Evolutionary conservation across 2,329 filamentous ascomycete genomes (phyloP), one percentile per base, ranked within the genome.

Genomic region (Cladophialophora yegresii): DNA sequence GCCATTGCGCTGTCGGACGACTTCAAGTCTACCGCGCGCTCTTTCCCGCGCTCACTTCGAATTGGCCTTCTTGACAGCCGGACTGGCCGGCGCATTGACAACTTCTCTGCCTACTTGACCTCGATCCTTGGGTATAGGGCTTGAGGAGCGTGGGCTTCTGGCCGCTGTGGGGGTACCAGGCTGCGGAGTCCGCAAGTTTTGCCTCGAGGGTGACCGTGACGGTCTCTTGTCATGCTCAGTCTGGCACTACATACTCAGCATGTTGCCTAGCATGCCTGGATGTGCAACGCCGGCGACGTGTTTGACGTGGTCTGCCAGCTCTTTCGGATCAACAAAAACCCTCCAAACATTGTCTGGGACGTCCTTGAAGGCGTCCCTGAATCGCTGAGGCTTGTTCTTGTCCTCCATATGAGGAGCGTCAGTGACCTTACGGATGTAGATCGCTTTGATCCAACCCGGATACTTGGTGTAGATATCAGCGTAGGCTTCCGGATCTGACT

Each of bases 401-500:
- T 89, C 85, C 36, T 88, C 82, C 76, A 93, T 89, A 33, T 89
- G 84, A 0, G 88, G 86, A 26, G 95, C 85, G 67, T 93, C 89
- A 2, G 83, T 87, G 0, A 95, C 92, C 73, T 91, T 93, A 60
- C 93, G 86, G 72, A 97, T 96, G 68, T 91, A 89, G 54, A 98
- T 95, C 12, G 90, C 84, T 66, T 86, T 85, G 66, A 97, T 85
- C 91, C 92, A 97, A 6, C 84, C 85, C 0, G 88, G 87, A 67
- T 87, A 85, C 55, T 83, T 82, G 58, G 87, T 75, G 67, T 83
- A 92, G 77, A 91, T 87, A 70, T 93, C 88, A 30, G 88, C 93
- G 73, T 97, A 98, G 0, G 91, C 86, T 75, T 98, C 93, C 0
- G 93, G 93, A 71, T 98, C 93, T 28, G 86, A 89, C 77, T 97